Base-by-base conservation (phyloP, 495 filamentous ascomycete genomes). In the Xylaria curta region DNA sequence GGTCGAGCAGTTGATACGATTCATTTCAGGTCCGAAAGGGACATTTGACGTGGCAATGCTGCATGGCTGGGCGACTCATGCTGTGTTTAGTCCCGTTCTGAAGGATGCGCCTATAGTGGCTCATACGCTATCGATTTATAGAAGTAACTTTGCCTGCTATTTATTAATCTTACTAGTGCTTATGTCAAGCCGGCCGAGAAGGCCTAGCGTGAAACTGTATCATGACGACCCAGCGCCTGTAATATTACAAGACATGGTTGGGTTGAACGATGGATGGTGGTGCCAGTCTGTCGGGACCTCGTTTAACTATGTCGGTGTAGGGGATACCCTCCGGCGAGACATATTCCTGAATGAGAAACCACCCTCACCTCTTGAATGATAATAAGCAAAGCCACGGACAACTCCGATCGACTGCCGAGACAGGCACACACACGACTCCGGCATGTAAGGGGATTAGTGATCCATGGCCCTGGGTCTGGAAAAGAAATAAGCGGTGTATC, bases 241-340 rank as follows among this genome's bases (percentile, higher is more conserved):
- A 40, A 56, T 15, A 28, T 56, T 15, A 56, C 49, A 67, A 67
- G 49, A 67, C 65, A 47, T 17, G 65, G 47, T 26, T 47, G 15
- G 26, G 3, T 54, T 13, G 33, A 56, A 33, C n/a, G 36, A 67
- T 53, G 64, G 47, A 54, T 54, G 47, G 13, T 13, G 17, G 47
- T 54, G 49, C 65, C 65, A 36, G 19, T 9, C 65, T 67, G 65
- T 67, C 65, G 65, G 65, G 47, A 67, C n/a, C 65, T 67, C 65
- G 49, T 67, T 56, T 67, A 67, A 28, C 65, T 21, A 56, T n/a
- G 49, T 67, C 65, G 49, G 65, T 53, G 46, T 54, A 67, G 36
- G 65, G 62, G 64, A n/a, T 4, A 36, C 10, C 21, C 31, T 49
- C n/a, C 33, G 26, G 46, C 36, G 65, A 36, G 15, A 42, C 13